Percentiles rank a stretch among this genome's conserved stretches.
Evolutionary conservation across 106 monocot genomes (phyloP).

Genomic region (Acorus calamus): DNA sequence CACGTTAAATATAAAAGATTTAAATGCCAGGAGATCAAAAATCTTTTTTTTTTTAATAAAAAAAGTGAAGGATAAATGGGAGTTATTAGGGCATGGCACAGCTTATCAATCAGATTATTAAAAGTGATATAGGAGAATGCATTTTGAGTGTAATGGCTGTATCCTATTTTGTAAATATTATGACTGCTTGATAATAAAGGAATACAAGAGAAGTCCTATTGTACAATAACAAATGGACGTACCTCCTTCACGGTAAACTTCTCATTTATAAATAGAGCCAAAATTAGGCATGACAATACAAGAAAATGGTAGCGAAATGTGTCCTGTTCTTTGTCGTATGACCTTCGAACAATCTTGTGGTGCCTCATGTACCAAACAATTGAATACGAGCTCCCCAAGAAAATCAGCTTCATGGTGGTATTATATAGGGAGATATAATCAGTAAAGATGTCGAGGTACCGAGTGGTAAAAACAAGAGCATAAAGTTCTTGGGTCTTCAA

Average conservation of each 20-base stretch:
- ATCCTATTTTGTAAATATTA: too few relatives aligned
- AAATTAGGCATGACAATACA: constrained; percentile 42
- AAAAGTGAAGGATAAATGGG: too few relatives aligned
- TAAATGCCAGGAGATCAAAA: too few relatives aligned
- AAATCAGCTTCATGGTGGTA: constrained; percentile 75
- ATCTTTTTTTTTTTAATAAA: too few relatives aligned
- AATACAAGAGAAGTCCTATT: background rate
- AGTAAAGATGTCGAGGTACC: constrained; percentile 64
- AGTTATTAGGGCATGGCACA: too few relatives aligned
- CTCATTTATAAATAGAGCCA: constrained; percentile 62
- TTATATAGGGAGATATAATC: constrained; percentile 61
- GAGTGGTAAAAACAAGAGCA: constrained; percentile 62
- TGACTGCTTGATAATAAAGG: background rate
- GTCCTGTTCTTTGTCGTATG: constrained; percentile 85
- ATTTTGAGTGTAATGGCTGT: too few relatives aligned
- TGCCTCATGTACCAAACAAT: constrained; percentile 85
- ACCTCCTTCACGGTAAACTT: constrained; percentile 58
- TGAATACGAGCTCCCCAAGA: constrained; percentile 67
- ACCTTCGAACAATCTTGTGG: constrained; percentile 67
- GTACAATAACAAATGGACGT: background rate
- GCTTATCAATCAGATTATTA: too few relatives aligned
- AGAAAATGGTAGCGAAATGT: constrained; percentile 78
- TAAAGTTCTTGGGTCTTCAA: constrained; percentile 84
- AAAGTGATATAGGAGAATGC: too few relatives aligned
- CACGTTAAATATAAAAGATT: background rate